Percentiles rank a stretch among this genome's conserved stretches.
These are phyloP conservation scores for Amylocystis lapponica DNA, from an alignment of 768 basidiomycete genomes.

Conservation along the genomic window DNA sequence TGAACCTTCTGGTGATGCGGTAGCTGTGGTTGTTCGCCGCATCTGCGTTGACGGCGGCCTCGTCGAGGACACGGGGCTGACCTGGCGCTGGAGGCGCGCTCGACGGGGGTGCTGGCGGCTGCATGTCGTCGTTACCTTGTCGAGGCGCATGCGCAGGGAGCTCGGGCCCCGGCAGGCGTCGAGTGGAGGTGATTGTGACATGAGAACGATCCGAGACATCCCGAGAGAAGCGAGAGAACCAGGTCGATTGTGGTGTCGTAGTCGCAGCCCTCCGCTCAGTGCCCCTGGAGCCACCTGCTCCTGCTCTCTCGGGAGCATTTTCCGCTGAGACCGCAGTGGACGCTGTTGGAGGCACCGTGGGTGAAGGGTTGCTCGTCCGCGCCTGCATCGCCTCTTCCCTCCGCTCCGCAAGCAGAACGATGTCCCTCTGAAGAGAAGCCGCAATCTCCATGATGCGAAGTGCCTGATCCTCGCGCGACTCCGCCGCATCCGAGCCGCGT, in stretches of 20 bases:
- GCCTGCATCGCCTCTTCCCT: background rate
- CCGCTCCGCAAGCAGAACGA: background rate
- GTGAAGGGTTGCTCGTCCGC: too few species aligned
- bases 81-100: too few species aligned
- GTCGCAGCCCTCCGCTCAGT: background rate
- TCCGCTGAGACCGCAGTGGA: background rate
- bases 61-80: too few species aligned
- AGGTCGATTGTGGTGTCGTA: background rate
- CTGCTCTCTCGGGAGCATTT: background rate
- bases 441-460: background rate
- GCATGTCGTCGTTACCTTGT: too few species aligned
- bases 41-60: too few species aligned
- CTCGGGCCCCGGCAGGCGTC: background rate
- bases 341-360: background rate
- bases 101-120: too few species aligned
- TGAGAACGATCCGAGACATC: background rate
- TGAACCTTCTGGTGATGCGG: constrained; percentile 12
- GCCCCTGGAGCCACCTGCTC: background rate
- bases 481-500: background rate
- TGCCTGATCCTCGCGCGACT: background rate
- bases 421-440: background rate
- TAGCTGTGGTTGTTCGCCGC: too few species aligned
- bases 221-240: background rate
- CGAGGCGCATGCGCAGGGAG: background rate
- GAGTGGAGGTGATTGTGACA: background rate